Evolutionary conservation across 306 rosid genomes (phyloP).

Genomic region (Rubus parviflorus): DNA sequence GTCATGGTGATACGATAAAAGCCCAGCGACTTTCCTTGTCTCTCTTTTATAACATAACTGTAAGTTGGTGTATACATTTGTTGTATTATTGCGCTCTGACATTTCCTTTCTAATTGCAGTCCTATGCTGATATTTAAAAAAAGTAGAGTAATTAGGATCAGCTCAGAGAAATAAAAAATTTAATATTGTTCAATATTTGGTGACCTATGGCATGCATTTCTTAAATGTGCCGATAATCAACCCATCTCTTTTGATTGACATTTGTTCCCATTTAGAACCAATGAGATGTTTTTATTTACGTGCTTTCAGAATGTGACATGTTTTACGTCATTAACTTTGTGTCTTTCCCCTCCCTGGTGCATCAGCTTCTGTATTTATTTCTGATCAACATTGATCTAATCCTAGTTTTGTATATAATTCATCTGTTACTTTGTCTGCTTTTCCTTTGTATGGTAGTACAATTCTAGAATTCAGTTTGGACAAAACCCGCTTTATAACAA

Average conservation of each 20-base stretch:
- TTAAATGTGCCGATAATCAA: background rate
- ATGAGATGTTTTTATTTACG: constrained; percentile 15
- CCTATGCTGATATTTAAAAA: background rate
- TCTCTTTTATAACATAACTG: constrained; percentile 96
- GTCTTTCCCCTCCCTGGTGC: background rate
- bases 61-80: constrained; percentile 42
- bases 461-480: constrained; percentile 2
- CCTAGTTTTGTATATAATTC: background rate
- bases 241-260: background rate
- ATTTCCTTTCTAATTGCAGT: background rate
- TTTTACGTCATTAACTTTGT: background rate
- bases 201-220: background rate
- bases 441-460: constrained; percentile 1
- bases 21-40: constrained; percentile 94
- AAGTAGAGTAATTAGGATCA: background rate
- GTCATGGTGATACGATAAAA: constrained; percentile 91
- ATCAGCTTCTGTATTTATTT: too few species aligned
- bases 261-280: constrained; percentile 3
- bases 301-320: constrained; percentile 2
- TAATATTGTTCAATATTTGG: background rate
- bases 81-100: background rate
- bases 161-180: background rate
- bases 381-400: background rate
- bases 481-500: constrained; percentile 20
- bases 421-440: background rate